Base-by-base conservation (phyloP, 352 stramenopile species). In the Globisporangium emineosum region DNA sequence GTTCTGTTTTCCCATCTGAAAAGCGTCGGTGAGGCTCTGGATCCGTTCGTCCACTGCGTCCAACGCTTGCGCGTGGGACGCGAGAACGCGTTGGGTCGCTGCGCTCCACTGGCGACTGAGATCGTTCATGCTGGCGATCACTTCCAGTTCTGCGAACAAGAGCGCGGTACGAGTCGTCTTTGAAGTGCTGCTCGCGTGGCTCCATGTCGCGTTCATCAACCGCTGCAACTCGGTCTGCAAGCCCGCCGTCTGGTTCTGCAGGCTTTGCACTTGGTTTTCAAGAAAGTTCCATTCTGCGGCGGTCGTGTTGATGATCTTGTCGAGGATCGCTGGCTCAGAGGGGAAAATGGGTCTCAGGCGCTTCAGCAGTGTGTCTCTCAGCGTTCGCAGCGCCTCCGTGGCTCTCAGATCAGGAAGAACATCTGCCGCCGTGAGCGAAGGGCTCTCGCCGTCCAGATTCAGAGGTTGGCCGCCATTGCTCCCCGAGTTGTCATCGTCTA, bases 271-370 rank as follows among this genome's bases (percentile, higher is more conserved):
- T 13, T 37, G 21, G 17, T 9, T 21, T 35, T 59, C 49, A 27
- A 65, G 51, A 10, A 23, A 37, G 6, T 12, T 7, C 60, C 60
- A 65, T 27, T 59, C 60, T 0, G 23, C 9, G 23, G 19, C 5
- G 12, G 52, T 47, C 10, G 57, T 25, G 43, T 63, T 63, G 42
- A 54, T 13, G 43, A 63, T 55, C 43, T 37, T 63, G 19, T 53
- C 43, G 19, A 63, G 25, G n/a, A 47, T 13, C 0, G n/a, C 43
- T 17, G 30, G 19, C 29, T 55, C 57, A 27, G n/a, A 19, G 2
- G 57, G 57, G 5, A 63, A 27, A 21, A 63, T 5, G 10, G n/a
- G 32, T 17, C 15, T n/a, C 10, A 63, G 3, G n/a, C 6, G 17
- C 30, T 55, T 55, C n/a, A 32, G 29, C 15, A 63, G 29, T 5